A percentile compares a stretch with the other conserved stretches of the same genome.
Evolutionary conservation across 805 yeast species (phyloP).

Genomic region (Lipomyces orientalis): DNA sequence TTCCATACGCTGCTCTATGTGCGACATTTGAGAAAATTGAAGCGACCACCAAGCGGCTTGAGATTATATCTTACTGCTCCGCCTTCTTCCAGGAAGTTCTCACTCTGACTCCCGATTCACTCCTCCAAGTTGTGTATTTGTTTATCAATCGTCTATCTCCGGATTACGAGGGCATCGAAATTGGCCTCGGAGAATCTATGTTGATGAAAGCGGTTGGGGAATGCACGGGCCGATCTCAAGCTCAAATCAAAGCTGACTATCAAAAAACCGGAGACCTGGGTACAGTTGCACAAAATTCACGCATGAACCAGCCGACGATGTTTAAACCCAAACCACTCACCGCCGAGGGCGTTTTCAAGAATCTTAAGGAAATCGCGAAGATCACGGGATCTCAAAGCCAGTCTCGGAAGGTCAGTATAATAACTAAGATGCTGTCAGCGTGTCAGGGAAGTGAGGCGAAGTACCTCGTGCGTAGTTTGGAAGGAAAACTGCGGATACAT

Average conservation of each 20-base stretch:
- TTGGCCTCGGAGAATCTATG: constrained; percentile 91
- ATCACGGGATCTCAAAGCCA: constrained; percentile 84
- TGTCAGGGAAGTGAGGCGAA: constrained; percentile 89
- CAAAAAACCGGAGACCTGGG: constrained; percentile 90
- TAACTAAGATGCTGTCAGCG: constrained; percentile 82
- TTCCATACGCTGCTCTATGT: constrained; percentile 39
- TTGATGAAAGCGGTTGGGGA: constrained; percentile 87
- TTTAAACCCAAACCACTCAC: constrained; percentile 86
- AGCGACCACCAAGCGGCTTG: constrained; percentile 78
- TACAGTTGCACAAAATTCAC: constrained; percentile 79
- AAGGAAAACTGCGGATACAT: constrained; percentile 91
- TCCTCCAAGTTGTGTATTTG: constrained; percentile 77
- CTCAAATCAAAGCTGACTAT: constrained; percentile 75
- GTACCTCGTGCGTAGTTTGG: constrained; percentile 84
- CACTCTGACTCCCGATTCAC: constrained; percentile 55
- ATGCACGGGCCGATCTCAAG: constrained; percentile 79
- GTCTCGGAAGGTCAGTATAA: constrained; percentile 72
- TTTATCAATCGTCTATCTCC: constrained; percentile 76
- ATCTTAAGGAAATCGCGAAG: constrained; percentile 76
- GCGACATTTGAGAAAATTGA: constrained; percentile 79
- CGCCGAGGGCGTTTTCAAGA: constrained; percentile 72
- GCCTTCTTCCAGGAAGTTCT: constrained; percentile 73
- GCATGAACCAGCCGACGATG: constrained; percentile 89
- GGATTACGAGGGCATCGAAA: constrained; percentile 91
- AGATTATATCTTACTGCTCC: constrained; percentile 76